phyloP scores from a whole-genome alignment of 2,329 filamentous ascomycete species.

The Apiospora saccharicola region DNA sequence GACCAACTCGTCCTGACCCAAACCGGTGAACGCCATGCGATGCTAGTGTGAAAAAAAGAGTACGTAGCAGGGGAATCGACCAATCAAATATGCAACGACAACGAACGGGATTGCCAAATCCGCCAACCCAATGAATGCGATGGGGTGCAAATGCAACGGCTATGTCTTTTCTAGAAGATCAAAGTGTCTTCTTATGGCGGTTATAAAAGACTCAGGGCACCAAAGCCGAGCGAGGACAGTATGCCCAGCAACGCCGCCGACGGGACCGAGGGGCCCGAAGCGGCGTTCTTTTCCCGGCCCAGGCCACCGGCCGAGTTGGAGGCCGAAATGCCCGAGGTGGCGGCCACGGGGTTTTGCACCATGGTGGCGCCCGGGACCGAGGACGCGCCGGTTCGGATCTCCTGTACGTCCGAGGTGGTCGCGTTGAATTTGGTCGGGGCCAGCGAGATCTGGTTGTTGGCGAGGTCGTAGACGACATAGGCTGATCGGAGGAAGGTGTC shows the following conservation, averaged over 20 bases:
- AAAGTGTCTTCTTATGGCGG: neutral
- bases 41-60: neutral
- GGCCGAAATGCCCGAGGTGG: constrained; percentile 51
- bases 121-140: neutral
- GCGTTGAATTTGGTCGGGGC: constrained; percentile 72
- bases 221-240: neutral
- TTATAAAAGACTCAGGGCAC: neutral
- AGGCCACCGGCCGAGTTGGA: neutral
- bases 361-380: constrained; percentile 62
- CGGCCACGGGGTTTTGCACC: constrained; percentile 57
- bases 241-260: neutral
- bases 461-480: constrained; percentile 78
- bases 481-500: constrained; percentile 79
- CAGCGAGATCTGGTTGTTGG: constrained; percentile 74
- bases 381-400: constrained; percentile 59
- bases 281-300: constrained; percentile 12
- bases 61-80: neutral
- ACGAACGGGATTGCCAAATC: neutral
- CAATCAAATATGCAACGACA: constrained; percentile 17
- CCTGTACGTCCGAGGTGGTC: constrained; percentile 56
- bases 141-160: constrained; percentile 2
- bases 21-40: constrained; percentile 14
- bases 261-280: neutral
- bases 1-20: neutral
- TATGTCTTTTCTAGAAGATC: neutral